Evolutionary conservation across 495 filamentous ascomycete genomes (phyloP).

Genomic region (Penicillium coprophilum): DNA sequence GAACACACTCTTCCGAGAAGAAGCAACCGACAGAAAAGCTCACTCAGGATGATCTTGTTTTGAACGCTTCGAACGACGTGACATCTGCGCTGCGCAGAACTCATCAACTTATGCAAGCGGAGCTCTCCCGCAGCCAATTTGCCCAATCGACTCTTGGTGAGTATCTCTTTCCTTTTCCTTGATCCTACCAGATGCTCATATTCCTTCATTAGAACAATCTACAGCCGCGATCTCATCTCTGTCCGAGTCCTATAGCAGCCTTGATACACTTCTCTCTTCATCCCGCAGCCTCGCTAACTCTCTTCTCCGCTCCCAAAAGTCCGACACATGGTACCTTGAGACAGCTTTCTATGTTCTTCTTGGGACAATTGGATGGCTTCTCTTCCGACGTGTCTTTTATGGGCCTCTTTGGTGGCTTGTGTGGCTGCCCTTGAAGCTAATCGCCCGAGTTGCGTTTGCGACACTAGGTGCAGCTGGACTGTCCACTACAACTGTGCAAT

Average conservation of each 20-base stretch:
- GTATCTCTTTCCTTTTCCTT: constrained; percentile 2
- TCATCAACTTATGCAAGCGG: constrained; percentile 76
- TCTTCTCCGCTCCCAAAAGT: constrained; percentile 82
- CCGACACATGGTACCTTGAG: constrained; percentile 94
- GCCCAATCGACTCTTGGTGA: constrained; percentile 76
- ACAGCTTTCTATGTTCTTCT: constrained; percentile 80
- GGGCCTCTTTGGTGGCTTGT: constrained; percentile 88
- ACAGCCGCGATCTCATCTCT: constrained; percentile 78
- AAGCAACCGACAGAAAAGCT: constrained; percentile 46
- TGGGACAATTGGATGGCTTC: constrained; percentile 75
- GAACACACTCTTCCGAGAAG: constrained; percentile 38
- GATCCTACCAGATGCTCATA: constrained; percentile 11
- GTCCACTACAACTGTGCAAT: constrained; percentile 33
- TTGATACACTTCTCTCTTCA: constrained; percentile 72
- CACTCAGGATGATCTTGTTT: constrained; percentile 65
- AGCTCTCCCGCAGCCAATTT: constrained; percentile 81
- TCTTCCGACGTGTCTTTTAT: constrained; percentile 81
- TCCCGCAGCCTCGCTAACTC: constrained; percentile 74
- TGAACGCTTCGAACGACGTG: constrained; percentile 76
- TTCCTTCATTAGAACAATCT: constrained; percentile 53
- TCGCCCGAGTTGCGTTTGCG: constrained; percentile 50
- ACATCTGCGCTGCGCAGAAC: constrained; percentile 81
- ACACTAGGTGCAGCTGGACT: constrained; percentile 41
- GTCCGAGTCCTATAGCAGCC: constrained; percentile 70
- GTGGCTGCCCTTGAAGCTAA: constrained; percentile 72